A percentile compares a stretch with the other conserved stretches of the same genome.
These are phyloP conservation scores for Piper betle DNA, from an alignment of 164 flowering plant genomes.

Conservation along the genomic window DNA sequence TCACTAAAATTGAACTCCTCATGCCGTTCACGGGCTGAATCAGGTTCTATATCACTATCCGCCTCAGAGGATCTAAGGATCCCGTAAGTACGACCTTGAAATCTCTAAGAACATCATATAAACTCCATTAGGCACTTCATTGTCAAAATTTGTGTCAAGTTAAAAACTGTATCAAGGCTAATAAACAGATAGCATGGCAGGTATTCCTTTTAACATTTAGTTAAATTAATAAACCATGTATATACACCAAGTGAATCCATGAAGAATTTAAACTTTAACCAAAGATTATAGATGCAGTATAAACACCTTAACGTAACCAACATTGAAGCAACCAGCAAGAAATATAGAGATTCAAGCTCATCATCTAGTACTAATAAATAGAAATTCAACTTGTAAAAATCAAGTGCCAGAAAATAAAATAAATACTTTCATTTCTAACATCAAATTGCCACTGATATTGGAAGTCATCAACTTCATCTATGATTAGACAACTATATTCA, in stretches of 20 bases:
- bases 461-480: no score
- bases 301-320: neutral
- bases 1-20: slow-evolving; percentile 90
- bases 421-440: no score
- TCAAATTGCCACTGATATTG: no score
- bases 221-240: neutral
- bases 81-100: slow-evolving; percentile 91
- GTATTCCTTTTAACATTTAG: neutral
- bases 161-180: no score
- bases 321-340: no score
- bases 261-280: neutral
- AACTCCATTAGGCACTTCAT: slow-evolving; percentile 1
- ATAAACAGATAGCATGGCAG: no score
- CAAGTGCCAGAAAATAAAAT: no score
- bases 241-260: neutral
- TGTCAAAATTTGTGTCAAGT: neutral
- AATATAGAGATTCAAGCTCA: no score
- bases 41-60: slow-evolving; percentile 73
- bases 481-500: no score
- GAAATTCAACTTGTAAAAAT: no score
- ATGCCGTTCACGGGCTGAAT: slow-evolving; percentile 57
- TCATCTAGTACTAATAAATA: no score
- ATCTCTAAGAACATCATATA: slow-evolving; percentile 35
- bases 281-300: neutral
- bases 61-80: slow-evolving; percentile 67